Evolutionary conservation across 805 yeast species (phyloP).

Genomic region (Ogataea allantospora): DNA sequence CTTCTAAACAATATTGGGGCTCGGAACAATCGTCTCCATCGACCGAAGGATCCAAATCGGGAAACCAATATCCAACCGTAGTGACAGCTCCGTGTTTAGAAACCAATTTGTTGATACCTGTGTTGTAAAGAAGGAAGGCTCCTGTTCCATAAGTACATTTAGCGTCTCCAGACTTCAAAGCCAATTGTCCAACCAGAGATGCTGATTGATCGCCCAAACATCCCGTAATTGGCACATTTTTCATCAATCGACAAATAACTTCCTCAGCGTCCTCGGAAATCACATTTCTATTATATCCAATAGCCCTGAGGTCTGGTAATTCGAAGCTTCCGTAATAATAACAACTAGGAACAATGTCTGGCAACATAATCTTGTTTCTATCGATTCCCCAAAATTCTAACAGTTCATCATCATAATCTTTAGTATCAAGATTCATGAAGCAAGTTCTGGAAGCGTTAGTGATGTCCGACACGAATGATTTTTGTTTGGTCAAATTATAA

Average conservation of each 20-base stretch:
- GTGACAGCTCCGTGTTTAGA: constrained; percentile 82
- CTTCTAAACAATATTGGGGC: constrained; percentile 90
- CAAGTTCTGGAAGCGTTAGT: constrained; percentile 91
- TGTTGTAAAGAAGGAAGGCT: constrained; percentile 83
- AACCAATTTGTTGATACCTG: constrained; percentile 70
- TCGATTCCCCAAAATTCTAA: constrained; percentile 81
- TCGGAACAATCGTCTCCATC: constrained; percentile 38
- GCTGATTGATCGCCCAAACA: constrained; percentile 95
- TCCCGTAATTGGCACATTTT: constrained; percentile 76
- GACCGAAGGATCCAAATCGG: constrained; percentile 48
- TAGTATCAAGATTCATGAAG: constrained; percentile 78
- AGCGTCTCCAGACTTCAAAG: constrained; percentile 79
- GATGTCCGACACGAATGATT: constrained; percentile 75
- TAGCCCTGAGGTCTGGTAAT: constrained; percentile 48
- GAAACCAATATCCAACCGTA: constrained; percentile 89
- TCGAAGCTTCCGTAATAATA: constrained; percentile 73
- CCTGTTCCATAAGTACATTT: constrained; percentile 98
- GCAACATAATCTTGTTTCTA: constrained; percentile 59
- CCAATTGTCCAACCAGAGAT: constrained; percentile 89
- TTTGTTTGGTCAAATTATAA: constrained; percentile 72
- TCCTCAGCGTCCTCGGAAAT: constrained; percentile 43
- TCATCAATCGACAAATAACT: constrained; percentile 44
- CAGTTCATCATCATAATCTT: constrained; percentile 72
- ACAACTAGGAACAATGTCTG: constrained; percentile 76
- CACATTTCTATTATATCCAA: constrained; percentile 13